Conservation (phyloP, 2,329 filamentous ascomycete genomes). For the Calonectria crousiana region DNA sequence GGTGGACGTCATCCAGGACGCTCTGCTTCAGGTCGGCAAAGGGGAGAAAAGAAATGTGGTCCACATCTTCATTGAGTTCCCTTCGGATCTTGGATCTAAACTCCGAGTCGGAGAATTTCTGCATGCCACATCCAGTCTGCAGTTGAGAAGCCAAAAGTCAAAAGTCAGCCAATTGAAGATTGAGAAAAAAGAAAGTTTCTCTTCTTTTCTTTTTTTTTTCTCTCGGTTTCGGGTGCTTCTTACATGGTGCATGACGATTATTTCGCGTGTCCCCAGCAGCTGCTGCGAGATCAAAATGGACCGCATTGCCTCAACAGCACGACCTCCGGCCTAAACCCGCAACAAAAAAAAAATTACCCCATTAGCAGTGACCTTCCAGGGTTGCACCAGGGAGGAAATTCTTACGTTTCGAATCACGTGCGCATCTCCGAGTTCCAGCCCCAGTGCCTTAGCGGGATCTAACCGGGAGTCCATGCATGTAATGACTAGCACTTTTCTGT, state of each 20-base stretch:
- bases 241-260: slow-evolving; percentile 78
- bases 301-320: slow-evolving; percentile 76
- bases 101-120: slow-evolving; percentile 73
- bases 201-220: background rate
- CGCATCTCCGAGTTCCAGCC: slow-evolving; percentile 76
- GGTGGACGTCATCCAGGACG: slow-evolving; percentile 74
- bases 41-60: slow-evolving; percentile 71
- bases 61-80: slow-evolving; percentile 67
- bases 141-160: slow-evolving; percentile 11
- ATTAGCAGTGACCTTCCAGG: background rate
- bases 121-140: slow-evolving; percentile 67
- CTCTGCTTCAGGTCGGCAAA: slow-evolving; percentile 74
- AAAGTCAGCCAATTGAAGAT: slow-evolving; percentile 27
- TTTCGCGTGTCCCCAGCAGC: slow-evolving; percentile 80
- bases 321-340: slow-evolving; percentile 63
- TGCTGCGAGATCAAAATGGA: slow-evolving; percentile 85
- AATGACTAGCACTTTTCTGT: slow-evolving; percentile 58
- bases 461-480: slow-evolving; percentile 87
- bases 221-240: slow-evolving; percentile 17
- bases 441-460: slow-evolving; percentile 74
- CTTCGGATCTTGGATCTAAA: slow-evolving; percentile 67
- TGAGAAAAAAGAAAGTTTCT: background rate
- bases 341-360: background rate
- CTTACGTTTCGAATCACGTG: slow-evolving; percentile 80
- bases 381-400: slow-evolving; percentile 9